Evolutionary conservation across 2,329 filamentous ascomycete genomes (phyloP), one percentile per base, ranked within the genome.

Genomic region (Hypoxylon sp.): DNA sequence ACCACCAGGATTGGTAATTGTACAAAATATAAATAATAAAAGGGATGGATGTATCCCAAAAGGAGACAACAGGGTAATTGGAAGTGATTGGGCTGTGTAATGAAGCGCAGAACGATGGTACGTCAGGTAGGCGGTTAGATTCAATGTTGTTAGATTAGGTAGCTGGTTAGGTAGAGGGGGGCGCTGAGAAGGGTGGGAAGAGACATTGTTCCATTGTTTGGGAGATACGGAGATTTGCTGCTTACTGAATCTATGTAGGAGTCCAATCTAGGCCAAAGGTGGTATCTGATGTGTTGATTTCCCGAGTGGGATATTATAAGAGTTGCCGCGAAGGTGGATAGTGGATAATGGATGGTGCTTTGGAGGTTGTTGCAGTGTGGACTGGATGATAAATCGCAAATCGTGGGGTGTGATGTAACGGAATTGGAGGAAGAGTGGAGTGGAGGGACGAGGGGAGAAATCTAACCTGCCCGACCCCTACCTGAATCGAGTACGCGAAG

Each of bases 361-460:
- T 38, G 56, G 14, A 50, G 17, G 38, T 38, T 45, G 52, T 38
- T 14, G 19, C 38, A 43, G 21, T 25, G 13, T 34, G 19, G 28
- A 30, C 17, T 55, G 55, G 63, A 23, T 71, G 65, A 70, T 67
- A 63, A 68, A 69, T 67, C 64, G 67, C 65, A 63, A 68, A 69
- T 67, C 64, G 67, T 68, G 69, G 67, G 64, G 69, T 70, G 62
- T 63, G 60, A 67, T 67, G 67, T 60, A 67, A 64, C 58, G 21
- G 60, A 58, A 63, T 60, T 57, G 48, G 28, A 23, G 34, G 55
- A 63, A 46, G 55, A 68, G 58, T 52, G 43, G 55, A 68, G 58
- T 52, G 43, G 52, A 55, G 45, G 45, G 23, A 30, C 32, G 51
- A 46, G 38, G 50, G 43, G 38, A 58, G 34, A 59, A 59, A 57